Evolutionary conservation across 192 early-diverging fungal species (phyloP).

Genomic region (Backusella circina): DNA sequence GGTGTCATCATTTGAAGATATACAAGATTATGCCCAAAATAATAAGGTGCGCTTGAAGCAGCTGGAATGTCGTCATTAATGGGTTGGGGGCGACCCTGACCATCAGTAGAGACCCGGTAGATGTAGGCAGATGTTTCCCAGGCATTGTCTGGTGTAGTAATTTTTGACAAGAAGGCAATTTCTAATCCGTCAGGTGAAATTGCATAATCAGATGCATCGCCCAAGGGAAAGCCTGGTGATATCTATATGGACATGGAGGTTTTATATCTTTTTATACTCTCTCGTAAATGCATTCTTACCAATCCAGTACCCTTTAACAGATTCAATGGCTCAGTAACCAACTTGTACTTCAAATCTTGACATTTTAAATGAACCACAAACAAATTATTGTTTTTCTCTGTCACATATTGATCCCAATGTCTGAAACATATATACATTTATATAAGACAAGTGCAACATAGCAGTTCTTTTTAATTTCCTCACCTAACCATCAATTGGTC

Average conservation of each 20-base stretch:
- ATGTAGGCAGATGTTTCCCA: slow-evolving; percentile 77
- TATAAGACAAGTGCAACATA: not conserved
- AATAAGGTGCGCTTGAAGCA: slow-evolving; percentile 61
- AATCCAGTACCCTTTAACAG: slow-evolving; percentile 47
- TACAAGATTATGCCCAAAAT: slow-evolving; percentile 55
- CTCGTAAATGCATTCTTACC: not conserved
- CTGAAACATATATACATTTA: slow-evolving; percentile 15
- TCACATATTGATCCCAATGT: slow-evolving; percentile 74
- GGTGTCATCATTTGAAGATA: slow-evolving; percentile 72
- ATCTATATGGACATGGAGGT: slow-evolving; percentile 21
- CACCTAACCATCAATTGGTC: slow-evolving; percentile 68
- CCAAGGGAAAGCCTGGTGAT: slow-evolving; percentile 49
- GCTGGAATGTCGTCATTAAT: slow-evolving; percentile 48
- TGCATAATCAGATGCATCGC: slow-evolving; percentile 56
- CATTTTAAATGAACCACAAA: slow-evolving; percentile 43
- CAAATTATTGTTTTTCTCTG: slow-evolving; percentile 60
- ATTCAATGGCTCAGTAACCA: slow-evolving; percentile 50
- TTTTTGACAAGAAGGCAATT: slow-evolving; percentile 70
- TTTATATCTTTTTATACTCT: not conserved
- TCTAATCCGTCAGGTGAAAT: slow-evolving; percentile 61
- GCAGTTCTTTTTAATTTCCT: not conserved
- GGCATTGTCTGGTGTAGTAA: slow-evolving; percentile 54
- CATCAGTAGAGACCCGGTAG: slow-evolving; percentile 55
- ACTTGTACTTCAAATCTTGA: slow-evolving; percentile 27
- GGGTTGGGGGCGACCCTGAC: slow-evolving; percentile 36